Percentiles rank a stretch among this genome's conserved stretches.
Conservation (phyloP, 1,284 basidiomycete genomes). For the Heimioporus retisporus region DNA sequence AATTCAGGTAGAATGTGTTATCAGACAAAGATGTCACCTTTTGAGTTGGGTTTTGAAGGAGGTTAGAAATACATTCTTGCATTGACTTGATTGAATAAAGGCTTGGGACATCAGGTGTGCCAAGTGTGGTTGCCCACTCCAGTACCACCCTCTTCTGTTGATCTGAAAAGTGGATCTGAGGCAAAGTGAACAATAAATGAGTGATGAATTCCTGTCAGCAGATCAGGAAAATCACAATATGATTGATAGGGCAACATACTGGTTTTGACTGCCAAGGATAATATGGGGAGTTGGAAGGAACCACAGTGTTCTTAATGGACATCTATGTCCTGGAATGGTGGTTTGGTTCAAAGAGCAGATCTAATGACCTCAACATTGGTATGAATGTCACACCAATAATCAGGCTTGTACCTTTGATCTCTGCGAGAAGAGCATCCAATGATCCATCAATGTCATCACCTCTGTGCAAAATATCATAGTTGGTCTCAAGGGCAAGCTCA, state of each 20-base stretch:
- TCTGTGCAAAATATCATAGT: neutral
- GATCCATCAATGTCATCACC: neutral
- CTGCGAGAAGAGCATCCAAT: too few relatives aligned
- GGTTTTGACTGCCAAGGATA: conserved; percentile 28
- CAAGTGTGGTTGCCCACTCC: conserved; percentile 38
- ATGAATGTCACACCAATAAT: neutral
- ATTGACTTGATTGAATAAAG: conserved; percentile 22
- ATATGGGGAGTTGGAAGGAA: conserved; percentile 8
- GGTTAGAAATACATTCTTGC: neutral
- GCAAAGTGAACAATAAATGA: conserved; percentile 40
- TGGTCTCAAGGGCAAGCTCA: conserved; percentile 12
- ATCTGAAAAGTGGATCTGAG: conserved; percentile 36
- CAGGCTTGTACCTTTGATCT: neutral
- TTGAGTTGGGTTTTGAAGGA: conserved; percentile 10
- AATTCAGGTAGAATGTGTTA: conserved; percentile 43
- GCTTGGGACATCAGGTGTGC: conserved; percentile 33
- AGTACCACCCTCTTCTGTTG: conserved; percentile 41
- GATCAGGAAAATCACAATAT: conserved; percentile 7
- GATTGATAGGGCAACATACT: conserved; percentile 8
- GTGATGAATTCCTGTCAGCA: conserved; percentile 30
- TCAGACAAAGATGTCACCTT: conserved; percentile 10
- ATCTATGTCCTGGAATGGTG: neutral
- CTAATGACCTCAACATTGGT: neutral
- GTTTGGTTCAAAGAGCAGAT: conserved; percentile 5
- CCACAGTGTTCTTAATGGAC: conserved; percentile 1